Evolutionary conservation across 2,329 filamentous ascomycete species (phyloP).

Genomic region (Scortechinia acanthostroma): DNA sequence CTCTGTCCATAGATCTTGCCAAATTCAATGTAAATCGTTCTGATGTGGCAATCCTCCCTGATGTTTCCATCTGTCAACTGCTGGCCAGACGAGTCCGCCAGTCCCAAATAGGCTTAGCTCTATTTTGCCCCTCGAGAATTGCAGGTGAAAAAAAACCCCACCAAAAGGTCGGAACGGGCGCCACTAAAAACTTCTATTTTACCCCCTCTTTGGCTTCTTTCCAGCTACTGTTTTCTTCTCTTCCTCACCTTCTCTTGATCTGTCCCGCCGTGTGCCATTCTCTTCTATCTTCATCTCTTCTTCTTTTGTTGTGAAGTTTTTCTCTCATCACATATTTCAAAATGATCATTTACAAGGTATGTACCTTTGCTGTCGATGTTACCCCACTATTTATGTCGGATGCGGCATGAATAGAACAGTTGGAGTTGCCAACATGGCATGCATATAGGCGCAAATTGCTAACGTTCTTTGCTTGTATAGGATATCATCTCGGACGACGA

Average conservation of each 20-base stretch:
- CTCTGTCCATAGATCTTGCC: background rate
- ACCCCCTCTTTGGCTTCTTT: background rate
- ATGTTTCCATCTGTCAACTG: too few species aligned
- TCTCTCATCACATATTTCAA: background rate
- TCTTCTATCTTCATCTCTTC: background rate
- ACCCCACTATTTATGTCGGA: too few species aligned
- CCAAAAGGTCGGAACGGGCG: background rate
- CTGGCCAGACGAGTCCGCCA: too few species aligned
- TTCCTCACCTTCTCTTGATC: background rate
- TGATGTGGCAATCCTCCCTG: too few species aligned
- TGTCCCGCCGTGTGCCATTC: background rate
- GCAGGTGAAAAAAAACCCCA: background rate
- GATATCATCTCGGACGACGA: slow-evolving; percentile 1
- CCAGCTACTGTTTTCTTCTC: background rate
- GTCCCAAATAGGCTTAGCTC: too few species aligned
- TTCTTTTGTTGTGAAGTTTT: background rate
- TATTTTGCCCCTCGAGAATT: too few species aligned
- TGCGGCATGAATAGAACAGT: too few species aligned
- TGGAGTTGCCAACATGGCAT: too few species aligned
- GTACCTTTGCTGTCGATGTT: background rate
- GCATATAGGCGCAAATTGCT: too few species aligned
- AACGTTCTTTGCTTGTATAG: background rate
- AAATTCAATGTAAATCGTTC: too few species aligned
- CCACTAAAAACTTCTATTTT: background rate
- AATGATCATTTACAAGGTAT: background rate